Evolutionary conservation across 306 rosid species (phyloP), one percentile per base, ranked within the genome.

Genomic region (Quercus dentata): DNA sequence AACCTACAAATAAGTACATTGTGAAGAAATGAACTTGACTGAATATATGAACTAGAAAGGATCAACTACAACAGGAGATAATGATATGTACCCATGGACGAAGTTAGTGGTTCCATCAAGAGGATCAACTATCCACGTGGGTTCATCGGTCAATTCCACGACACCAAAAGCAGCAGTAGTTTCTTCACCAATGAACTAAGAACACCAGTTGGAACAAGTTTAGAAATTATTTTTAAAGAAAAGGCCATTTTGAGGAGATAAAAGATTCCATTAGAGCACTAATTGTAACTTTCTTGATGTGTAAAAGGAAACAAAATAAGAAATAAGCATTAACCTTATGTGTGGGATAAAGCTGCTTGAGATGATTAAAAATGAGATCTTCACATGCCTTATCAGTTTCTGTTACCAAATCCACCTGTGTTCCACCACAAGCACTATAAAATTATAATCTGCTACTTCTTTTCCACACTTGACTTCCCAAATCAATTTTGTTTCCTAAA

Each of bases 371-470:
- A 62, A 95, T 92, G 84, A 93, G 89, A 51, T 90, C 98, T 83
- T 95, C 99, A 71, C 98, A 93, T 35, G 96, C 98, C 92, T 95
- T 95, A 77, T 95, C 99, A 80, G 99, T 93, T 88, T 90, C 99
- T 3, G 99, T 95, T 76, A 93, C 99, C 92, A 95, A 89, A 88
- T 95, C 99, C 78, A 93, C 98, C 99, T 93, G 83, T 71, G 76
- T 63, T 80, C 74, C 82, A 75, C 80, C 85, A 70, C n/a, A 70
- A 82, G 55, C 20, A 30, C 46, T 64, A 28, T 3, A 64, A 17
- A 28, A 64, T 30, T 64, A 31, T 15, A 64, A 64, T 19, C 33
- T 64, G 46, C 54, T 8, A 2, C 52, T 33, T 10, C 18, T 68
- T 14, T 33, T 17, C n/a, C 38, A 20, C 17, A 14, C 10, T 19